Evolutionary conservation across 306 rosid species (phyloP).

Genomic region (Vachellia pachyceras): DNA sequence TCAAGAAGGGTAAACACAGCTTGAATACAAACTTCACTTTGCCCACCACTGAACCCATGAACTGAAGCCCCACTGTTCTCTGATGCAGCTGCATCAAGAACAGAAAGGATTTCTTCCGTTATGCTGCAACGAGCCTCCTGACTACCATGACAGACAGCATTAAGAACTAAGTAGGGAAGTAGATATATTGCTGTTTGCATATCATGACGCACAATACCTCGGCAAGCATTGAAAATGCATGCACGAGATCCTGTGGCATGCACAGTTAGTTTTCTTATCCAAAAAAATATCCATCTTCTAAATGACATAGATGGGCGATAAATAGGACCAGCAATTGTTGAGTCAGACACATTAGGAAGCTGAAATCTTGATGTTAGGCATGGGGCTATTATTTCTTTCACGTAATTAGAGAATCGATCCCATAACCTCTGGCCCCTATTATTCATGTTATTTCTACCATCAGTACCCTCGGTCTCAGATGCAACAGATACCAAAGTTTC

Average conservation of each 20-base stretch:
- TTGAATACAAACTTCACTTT: conserved; percentile 94
- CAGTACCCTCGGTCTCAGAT: conserved; percentile 44
- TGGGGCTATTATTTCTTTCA: conserved; percentile 96
- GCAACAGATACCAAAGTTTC: conserved; percentile 39
- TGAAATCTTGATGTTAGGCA: conserved; percentile 94
- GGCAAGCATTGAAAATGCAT: conserved; percentile 87
- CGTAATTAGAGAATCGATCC: conserved; percentile 92
- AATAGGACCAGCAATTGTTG: conserved; percentile 69
- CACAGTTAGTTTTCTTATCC: conserved; percentile 81
- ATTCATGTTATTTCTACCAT: conserved; percentile 55
- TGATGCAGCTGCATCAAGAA: conserved; percentile 89
- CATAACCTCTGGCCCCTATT: conserved; percentile 92
- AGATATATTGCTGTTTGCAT: conserved; percentile 88
- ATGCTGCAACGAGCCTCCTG: conserved; percentile 84
- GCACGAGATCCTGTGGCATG: conserved; percentile 96
- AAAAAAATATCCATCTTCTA: conserved; percentile 86
- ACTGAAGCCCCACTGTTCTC: conserved; percentile 79
- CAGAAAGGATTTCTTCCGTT: conserved; percentile 81
- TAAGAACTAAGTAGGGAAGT: conserved; percentile 92
- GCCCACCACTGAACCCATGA: conserved; percentile 75
- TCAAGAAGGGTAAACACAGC: conserved; percentile 98
- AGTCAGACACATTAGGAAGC: conserved; percentile 75
- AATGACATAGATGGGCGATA: conserved; percentile 82
- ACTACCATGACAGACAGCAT: conserved; percentile 92
- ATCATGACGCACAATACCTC: conserved; percentile 95